Evolutionary conservation across 2,329 filamentous ascomycete genomes (phyloP).

Genomic region (Dactylellina leptospora): DNA sequence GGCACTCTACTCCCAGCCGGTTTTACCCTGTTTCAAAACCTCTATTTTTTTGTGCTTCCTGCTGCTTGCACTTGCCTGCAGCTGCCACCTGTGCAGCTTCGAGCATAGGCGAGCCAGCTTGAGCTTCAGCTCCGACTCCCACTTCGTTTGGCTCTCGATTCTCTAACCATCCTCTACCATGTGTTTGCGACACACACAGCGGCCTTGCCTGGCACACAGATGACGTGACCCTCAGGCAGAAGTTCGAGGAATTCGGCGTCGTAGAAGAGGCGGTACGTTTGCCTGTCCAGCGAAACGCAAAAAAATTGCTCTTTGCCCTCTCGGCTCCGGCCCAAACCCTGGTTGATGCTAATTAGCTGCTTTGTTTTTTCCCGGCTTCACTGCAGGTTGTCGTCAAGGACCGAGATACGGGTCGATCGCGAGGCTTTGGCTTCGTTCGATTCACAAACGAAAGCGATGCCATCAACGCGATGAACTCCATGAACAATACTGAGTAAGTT

Average conservation of each 20-base stretch:
- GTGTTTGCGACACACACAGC: constrained; percentile 64
- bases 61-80: neutral
- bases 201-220: constrained; percentile 99
- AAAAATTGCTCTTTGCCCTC: constrained; percentile 15
- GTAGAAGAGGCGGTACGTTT: constrained; percentile 93
- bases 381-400: constrained; percentile 93
- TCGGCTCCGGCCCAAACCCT: constrained; percentile 53
- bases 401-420: constrained; percentile 92
- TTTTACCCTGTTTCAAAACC: constrained; percentile 49
- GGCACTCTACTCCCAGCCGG: constrained; percentile 46
- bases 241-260: constrained; percentile 89
- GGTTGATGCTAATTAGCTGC: constrained; percentile 50
- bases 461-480: constrained; percentile 71
- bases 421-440: constrained; percentile 95
- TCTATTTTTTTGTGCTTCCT: constrained; percentile 1
- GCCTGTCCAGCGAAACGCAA: constrained; percentile 35
- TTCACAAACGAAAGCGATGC: constrained; percentile 80
- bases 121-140: neutral
- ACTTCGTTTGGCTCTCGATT: constrained; percentile 20
- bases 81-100: constrained; percentile 30
- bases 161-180: constrained; percentile 46
- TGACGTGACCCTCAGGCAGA: constrained; percentile 82
- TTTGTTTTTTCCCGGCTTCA: constrained; percentile 52
- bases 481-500: constrained; percentile 90
- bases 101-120: constrained; percentile 9